Evolutionary conservation across 768 basidiomycete species (phyloP).

Genomic region (Serendipita sp.): DNA sequence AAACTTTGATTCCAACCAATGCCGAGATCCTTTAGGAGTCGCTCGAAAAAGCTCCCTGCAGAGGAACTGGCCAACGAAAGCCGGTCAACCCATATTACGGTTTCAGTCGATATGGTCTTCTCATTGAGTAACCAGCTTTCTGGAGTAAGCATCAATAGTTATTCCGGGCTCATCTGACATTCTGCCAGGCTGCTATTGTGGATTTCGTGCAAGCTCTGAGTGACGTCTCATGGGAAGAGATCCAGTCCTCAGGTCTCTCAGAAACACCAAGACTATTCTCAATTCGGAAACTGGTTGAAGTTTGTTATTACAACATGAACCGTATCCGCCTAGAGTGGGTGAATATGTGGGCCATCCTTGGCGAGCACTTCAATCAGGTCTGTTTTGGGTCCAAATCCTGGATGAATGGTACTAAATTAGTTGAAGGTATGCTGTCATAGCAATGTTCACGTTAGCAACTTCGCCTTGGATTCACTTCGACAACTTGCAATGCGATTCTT

Average conservation of each 20-base stretch:
- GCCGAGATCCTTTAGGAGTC: conserved; percentile 16
- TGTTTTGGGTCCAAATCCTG: conserved; percentile 10
- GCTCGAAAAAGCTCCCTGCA: conserved; percentile 47
- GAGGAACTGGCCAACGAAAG: conserved; percentile 96
- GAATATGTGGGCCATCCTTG: conserved; percentile 91
- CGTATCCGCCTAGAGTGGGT: conserved; percentile 98
- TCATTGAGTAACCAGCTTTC: conserved; percentile 87
- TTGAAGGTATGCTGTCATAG: conserved; percentile 91
- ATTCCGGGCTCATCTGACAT: conserved; percentile 7
- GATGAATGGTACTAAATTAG: conserved; percentile 10
- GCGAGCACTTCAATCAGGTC: conserved; percentile 97
- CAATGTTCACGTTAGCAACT: conserved; percentile 91
- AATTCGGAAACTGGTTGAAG: conserved; percentile 94
- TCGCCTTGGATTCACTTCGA: conserved; percentile 88
- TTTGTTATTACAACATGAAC: conserved; percentile 98
- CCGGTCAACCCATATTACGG: conserved; percentile 92
- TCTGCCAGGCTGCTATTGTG: conserved; percentile 73
- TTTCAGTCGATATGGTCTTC: conserved; percentile 98
- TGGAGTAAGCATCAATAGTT: conserved; percentile 45
- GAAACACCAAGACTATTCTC: conserved; percentile 92
- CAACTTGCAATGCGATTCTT: conserved; percentile 97
- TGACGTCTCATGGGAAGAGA: conserved; percentile 98
- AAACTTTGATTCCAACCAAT: neutral
- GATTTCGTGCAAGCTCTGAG: conserved; percentile 93
- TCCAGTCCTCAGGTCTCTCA: conserved; percentile 88